Evolutionary conservation across 805 yeast genomes (phyloP).

Genomic region (Blastobotrys muscicola): DNA sequence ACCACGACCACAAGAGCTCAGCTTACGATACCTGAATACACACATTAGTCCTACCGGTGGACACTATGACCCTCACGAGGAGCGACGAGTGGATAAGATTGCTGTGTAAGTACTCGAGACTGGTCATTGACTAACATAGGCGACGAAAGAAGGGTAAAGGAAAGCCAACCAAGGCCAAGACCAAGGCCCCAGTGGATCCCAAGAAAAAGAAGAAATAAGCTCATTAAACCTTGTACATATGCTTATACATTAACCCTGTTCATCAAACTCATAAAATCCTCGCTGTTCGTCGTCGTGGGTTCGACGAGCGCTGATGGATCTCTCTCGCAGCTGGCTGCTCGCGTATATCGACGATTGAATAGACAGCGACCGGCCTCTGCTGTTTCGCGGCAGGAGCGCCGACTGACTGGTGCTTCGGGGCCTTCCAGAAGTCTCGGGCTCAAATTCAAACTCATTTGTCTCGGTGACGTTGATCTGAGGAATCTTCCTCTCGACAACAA

Average conservation of each 20-base stretch:
- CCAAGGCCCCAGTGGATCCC: constrained; percentile 4
- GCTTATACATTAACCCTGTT: too few species aligned
- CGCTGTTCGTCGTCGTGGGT: too few species aligned
- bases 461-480: neutral
- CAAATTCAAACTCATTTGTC: neutral
- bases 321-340: too few species aligned
- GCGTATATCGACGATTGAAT: too few species aligned
- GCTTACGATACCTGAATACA: constrained; percentile 8
- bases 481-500: neutral
- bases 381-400: too few species aligned
- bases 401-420: too few species aligned
- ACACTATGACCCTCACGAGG: constrained; percentile 14
- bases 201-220: constrained; percentile 1
- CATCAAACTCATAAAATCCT: too few species aligned
- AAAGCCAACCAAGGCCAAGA: constrained; percentile 18
- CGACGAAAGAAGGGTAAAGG: constrained; percentile 17
- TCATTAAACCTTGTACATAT: neutral
- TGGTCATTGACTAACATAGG: neutral
- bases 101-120: constrained; percentile 6
- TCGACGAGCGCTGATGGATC: too few species aligned
- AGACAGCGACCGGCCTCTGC: too few species aligned
- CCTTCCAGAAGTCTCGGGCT: neutral
- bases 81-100: constrained; percentile 13
- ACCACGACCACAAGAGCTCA: constrained; percentile 15
- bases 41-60: constrained; percentile 15